phyloP scores from a whole-genome alignment of 1,284 basidiomycete genomes.

The Schizophyllum amplum region DNA sequence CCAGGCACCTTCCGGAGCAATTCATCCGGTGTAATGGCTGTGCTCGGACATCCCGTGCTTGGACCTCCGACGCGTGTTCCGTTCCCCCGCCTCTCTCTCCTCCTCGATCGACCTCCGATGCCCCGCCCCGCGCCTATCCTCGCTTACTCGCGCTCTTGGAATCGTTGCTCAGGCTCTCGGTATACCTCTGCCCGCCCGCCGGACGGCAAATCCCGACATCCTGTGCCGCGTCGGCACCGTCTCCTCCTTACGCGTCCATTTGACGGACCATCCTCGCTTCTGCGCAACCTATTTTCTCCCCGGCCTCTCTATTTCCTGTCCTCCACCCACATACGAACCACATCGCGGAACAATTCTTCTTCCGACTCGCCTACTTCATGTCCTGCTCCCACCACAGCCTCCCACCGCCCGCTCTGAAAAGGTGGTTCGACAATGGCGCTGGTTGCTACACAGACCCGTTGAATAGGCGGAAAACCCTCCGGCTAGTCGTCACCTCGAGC shows the following conservation, averaged over 20 bases:
- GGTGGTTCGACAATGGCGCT: too few relatives aligned
- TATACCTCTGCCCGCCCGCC: not conserved
- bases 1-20: not conserved
- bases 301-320: too few relatives aligned
- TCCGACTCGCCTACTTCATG: not conserved
- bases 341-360: not conserved
- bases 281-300: not conserved
- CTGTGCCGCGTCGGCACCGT: not conserved
- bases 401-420: too few relatives aligned
- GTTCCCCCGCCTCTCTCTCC: not conserved
- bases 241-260: not conserved
- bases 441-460: too few relatives aligned
- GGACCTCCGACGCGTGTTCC: not conserved
- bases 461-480: too few relatives aligned
- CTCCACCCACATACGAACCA: not conserved
- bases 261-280: not conserved
- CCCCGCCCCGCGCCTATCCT: not conserved
- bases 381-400: not conserved
- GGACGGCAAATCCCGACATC: not conserved
- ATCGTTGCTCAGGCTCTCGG: not conserved
- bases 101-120: not conserved
- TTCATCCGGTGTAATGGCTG: not conserved
- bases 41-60: not conserved
- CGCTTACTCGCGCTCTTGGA: not conserved
- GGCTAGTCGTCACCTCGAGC: too few relatives aligned